Percentiles rank a stretch among this genome's conserved stretches.
Evolutionary conservation across 73 alveolate species (phyloP).

Genomic region (Paramecium sonneborni): DNA sequence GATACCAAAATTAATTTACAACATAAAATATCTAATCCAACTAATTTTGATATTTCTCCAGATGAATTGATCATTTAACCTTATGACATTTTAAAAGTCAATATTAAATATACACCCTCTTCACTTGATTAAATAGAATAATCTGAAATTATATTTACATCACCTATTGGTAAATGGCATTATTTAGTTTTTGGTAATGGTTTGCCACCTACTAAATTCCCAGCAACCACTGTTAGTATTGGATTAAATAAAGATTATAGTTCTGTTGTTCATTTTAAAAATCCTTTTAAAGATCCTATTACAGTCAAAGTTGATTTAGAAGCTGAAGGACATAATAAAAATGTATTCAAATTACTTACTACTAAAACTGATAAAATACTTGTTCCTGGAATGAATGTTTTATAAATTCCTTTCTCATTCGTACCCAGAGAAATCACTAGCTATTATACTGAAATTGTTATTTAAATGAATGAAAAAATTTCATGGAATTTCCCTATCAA

Average conservation of each 20-base stretch:
- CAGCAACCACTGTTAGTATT: conserved; percentile 91
- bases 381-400: conserved; percentile 89
- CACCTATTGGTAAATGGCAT: conserved; percentile 97
- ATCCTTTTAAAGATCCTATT: conserved; percentile 95
- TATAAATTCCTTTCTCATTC: conserved; percentile 86
- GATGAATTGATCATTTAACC: conserved; percentile 90
- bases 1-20: conserved; percentile 87
- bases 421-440: conserved; percentile 91
- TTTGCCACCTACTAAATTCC: conserved; percentile 96
- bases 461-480: conserved; percentile 71
- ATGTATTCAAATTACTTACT: conserved; percentile 83
- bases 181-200: conserved; percentile 96
- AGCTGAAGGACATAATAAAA: conserved; percentile 82
- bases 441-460: conserved; percentile 92
- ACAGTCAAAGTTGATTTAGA: conserved; percentile 73
- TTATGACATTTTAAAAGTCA: conserved; percentile 84
- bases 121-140: conserved; percentile 87
- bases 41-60: conserved; percentile 94
- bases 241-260: conserved; percentile 94
- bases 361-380: conserved; percentile 89
- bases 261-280: conserved; percentile 92
- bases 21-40: conserved; percentile 82
- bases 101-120: conserved; percentile 91
- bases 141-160: conserved; percentile 81
- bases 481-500: conserved; percentile 64